Percentiles rank a stretch among this genome's conserved stretches.
Evolutionary conservation across 805 yeast species (phyloP).

Genomic region (Yarrowia yakushimensis): DNA sequence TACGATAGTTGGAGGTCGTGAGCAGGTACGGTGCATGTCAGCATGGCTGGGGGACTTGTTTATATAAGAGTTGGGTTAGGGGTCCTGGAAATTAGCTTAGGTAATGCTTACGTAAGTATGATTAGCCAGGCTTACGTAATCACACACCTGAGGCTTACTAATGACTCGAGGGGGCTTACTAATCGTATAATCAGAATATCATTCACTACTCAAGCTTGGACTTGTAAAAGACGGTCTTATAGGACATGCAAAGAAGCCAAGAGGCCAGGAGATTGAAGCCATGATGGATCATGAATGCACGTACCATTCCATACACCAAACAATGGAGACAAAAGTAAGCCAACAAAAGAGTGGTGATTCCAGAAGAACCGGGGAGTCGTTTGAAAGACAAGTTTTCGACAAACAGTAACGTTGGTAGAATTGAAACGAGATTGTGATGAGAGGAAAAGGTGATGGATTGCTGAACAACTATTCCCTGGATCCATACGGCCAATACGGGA

Average conservation of each 20-base stretch:
- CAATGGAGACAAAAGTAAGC: conserved; percentile 56
- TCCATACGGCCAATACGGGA: conserved; percentile 75
- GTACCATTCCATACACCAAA: conserved; percentile 70
- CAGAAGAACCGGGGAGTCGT: conserved; percentile 36
- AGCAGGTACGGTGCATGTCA: too few relatives aligned
- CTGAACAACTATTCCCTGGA: conserved; percentile 69
- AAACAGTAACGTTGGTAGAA: conserved; percentile 65
- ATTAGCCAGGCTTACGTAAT: too few relatives aligned
- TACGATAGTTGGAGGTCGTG: too few relatives aligned
- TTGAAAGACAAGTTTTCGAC: conserved; percentile 53
- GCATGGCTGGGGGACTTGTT: too few relatives aligned
- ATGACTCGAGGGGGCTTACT: too few relatives aligned
- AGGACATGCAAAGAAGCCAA: conserved; percentile 28
- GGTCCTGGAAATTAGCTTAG: too few relatives aligned
- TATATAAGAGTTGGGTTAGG: too few relatives aligned
- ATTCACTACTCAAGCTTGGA: background rate
- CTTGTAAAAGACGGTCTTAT: background rate
- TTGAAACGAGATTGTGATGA: conserved; percentile 77
- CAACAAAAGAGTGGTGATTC: conserved; percentile 40
- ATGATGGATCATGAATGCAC: conserved; percentile 79
- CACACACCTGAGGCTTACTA: too few relatives aligned
- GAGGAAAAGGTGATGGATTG: conserved; percentile 88
- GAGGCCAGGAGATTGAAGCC: conserved; percentile 55
- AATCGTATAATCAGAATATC: too few relatives aligned
- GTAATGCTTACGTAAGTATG: too few relatives aligned